These are phyloP conservation scores for Paxillus ammoniavirescens DNA, from an alignment of 768 basidiomycete species.

Conservation along the genomic window DNA sequence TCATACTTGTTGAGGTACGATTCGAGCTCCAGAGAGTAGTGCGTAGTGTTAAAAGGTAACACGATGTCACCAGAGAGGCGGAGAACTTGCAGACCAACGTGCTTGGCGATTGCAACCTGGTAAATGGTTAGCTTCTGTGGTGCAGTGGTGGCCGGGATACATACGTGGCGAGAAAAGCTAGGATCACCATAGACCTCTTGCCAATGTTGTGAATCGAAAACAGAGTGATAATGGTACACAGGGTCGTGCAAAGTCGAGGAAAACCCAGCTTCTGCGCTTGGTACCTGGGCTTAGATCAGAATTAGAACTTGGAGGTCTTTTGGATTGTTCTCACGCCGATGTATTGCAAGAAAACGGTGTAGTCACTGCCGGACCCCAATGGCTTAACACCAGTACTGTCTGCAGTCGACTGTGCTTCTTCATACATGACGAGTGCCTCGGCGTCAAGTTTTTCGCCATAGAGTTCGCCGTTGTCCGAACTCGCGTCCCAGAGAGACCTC, in stretches of 20 bases:
- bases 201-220: constrained; percentile 60
- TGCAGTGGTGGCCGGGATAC: constrained; percentile 10
- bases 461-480: constrained; percentile 47
- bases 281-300: constrained; percentile 5
- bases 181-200: constrained; percentile 64
- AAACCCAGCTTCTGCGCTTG: constrained; percentile 38
- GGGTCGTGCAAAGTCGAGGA: constrained; percentile 39
- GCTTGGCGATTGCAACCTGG: constrained; percentile 57
- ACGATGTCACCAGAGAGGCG: constrained; percentile 53
- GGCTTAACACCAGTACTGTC: constrained; percentile 34
- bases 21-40: constrained; percentile 56
- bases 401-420: constrained; percentile 13
- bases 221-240: constrained; percentile 61
- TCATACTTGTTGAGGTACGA: constrained; percentile 52
- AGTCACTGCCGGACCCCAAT: constrained; percentile 57
- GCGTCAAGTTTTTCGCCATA: constrained; percentile 32
- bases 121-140: background rate
- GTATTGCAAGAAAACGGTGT: constrained; percentile 60
- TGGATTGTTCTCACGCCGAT: constrained; percentile 40
- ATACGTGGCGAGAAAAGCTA: constrained; percentile 56
- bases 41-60: constrained; percentile 67
- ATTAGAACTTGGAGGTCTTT: background rate
- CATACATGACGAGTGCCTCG: constrained; percentile 27
- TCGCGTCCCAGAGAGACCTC: constrained; percentile 79
- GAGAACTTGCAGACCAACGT: constrained; percentile 54